Percentiles rank a stretch among this genome's conserved stretches.
Evolutionary conservation across 495 filamentous ascomycete species (phyloP).

Genomic region (Penicillium tannophilum): DNA sequence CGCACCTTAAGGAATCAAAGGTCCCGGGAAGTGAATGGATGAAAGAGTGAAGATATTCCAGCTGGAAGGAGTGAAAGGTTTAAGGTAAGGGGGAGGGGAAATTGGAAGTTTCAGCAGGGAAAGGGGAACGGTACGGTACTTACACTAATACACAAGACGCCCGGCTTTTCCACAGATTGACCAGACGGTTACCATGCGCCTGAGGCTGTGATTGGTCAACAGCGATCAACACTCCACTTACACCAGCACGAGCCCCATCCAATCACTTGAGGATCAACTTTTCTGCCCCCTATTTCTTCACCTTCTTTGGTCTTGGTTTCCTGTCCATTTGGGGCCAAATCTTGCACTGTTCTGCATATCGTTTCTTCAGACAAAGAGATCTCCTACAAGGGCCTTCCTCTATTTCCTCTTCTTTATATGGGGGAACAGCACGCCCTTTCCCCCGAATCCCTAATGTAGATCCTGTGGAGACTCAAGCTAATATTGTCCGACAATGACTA

Average conservation of each 20-base stretch:
- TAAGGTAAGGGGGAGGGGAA: constrained; percentile 31
- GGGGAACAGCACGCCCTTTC: background rate
- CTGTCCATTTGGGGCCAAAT: background rate
- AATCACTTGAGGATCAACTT: constrained; percentile 11
- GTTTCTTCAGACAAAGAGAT: background rate
- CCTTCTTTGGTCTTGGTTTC: background rate
- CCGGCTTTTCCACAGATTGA: background rate
- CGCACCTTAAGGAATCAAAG: constrained; percentile 20
- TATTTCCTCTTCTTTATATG: background rate
- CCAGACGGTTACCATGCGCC: constrained; percentile 1
- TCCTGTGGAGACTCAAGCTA: constrained; percentile 19
- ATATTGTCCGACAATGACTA: constrained; percentile 17
- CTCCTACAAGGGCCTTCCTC: background rate
- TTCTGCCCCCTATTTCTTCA: constrained; percentile 11
- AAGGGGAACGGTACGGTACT: constrained; percentile 24
- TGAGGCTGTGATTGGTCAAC: constrained; percentile 3
- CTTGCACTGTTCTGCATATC: background rate
- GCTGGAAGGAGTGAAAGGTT: constrained; percentile 26
- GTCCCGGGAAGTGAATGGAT: constrained; percentile 17
- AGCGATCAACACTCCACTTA: background rate
- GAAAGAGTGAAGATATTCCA: constrained; percentile 21
- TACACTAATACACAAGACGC: constrained; percentile 6
- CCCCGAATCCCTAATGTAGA: constrained; percentile 9
- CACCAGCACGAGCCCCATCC: constrained; percentile 3
- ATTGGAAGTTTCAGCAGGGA: constrained; percentile 36